A percentile compares a stretch with the other conserved stretches of the same genome.
These are phyloP conservation scores for Pterocarpus santalinus DNA, from an alignment of 306 rosid genomes.

Conservation along the genomic window DNA sequence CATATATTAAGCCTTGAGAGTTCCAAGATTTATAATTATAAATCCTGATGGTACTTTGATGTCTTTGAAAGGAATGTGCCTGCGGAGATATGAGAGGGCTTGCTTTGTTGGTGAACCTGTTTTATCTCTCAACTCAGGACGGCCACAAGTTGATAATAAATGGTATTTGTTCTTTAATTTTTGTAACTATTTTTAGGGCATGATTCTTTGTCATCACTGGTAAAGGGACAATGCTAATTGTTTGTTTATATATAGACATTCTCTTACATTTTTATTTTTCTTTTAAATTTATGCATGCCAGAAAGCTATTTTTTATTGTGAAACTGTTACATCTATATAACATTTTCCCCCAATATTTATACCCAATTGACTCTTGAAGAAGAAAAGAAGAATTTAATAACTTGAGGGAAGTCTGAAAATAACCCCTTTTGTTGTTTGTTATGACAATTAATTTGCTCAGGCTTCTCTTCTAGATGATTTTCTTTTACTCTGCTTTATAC, in stretches of 20 bases:
- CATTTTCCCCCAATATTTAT: neutral
- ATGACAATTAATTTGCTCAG: constrained; percentile 35
- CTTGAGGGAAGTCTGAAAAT: constrained; percentile 14
- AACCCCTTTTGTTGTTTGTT: constrained; percentile 24
- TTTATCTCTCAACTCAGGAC: constrained; percentile 62
- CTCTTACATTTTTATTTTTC: neutral
- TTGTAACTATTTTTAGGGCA: constrained; percentile 6
- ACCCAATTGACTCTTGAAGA: neutral
- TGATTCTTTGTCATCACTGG: constrained; percentile 29
- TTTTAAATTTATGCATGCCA: constrained; percentile 25
- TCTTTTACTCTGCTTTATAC: constrained; percentile 41
- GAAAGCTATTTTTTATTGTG: constrained; percentile 11
- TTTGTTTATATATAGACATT: constrained; percentile 3
- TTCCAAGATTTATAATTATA: constrained; percentile 25
- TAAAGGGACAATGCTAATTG: constrained; percentile 24
- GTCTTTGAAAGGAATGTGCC: constrained; percentile 86
- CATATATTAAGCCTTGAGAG: constrained; percentile 11
- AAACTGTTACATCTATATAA: constrained; percentile 36
- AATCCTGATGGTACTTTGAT: constrained; percentile 52
- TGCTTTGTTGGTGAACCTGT: constrained; percentile 74
- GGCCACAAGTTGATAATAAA: constrained; percentile 67
- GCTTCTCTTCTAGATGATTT: constrained; percentile 46
- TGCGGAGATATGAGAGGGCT: constrained; percentile 78
- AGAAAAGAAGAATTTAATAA: constrained; percentile 8
- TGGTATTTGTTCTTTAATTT: constrained; percentile 69